Conservation (phyloP, 2,329 filamentous ascomycete genomes). For the Didymella glomerata region DNA sequence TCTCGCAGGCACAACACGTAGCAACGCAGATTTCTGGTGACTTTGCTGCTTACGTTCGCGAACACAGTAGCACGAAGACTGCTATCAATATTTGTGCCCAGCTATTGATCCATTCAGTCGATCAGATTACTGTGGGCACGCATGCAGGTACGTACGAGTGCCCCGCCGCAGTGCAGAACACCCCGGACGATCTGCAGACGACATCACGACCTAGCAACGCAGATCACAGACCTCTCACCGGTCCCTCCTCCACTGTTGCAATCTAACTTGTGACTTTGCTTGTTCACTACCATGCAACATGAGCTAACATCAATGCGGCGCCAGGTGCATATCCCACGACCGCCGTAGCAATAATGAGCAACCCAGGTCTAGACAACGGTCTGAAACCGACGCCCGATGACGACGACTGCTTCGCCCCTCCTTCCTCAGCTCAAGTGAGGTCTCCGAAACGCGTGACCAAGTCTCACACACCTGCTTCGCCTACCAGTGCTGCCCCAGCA, state of each 20-base stretch:
- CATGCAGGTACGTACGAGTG: conserved; percentile 22
- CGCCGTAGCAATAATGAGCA: conserved; percentile 24
- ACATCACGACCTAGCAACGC: conserved; percentile 9
- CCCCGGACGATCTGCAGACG: conserved; percentile 17
- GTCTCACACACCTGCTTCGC: conserved; percentile 7
- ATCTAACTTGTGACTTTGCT: background rate
- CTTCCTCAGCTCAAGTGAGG: conserved; percentile 23
- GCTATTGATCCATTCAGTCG: background rate
- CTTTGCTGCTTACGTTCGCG: background rate
- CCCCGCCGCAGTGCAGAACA: conserved; percentile 19
- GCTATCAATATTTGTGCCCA: background rate
- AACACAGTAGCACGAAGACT: background rate
- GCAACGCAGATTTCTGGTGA: background rate
- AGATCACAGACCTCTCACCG: conserved; percentile 20
- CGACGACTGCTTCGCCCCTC: conserved; percentile 27
- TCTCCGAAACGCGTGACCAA: conserved; percentile 15
- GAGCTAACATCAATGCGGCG: conserved; percentile 24
- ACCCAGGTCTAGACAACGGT: conserved; percentile 11
- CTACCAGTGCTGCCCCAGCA: conserved; percentile 15
- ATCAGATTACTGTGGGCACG: conserved; percentile 2
- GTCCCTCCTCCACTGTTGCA: background rate
- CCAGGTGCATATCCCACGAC: conserved; percentile 9
- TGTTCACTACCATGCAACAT: conserved; percentile 18
- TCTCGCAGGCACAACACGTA: background rate
- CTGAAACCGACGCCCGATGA: conserved; percentile 24